Evolutionary conservation across 129 eudicot genomes (phyloP).

Genomic region (Smallanthus sonchifolius): DNA sequence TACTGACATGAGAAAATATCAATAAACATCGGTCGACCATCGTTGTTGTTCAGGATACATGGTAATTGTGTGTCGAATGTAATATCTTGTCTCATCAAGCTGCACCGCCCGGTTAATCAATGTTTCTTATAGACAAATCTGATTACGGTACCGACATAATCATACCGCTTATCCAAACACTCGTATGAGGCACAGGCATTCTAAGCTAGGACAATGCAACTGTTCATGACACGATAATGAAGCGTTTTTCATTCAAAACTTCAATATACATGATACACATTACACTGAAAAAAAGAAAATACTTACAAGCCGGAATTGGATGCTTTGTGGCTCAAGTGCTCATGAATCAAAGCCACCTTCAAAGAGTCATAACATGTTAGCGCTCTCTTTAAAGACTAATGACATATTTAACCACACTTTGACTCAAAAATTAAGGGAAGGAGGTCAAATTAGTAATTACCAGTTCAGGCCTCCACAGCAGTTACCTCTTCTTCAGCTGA

Average conservation of each 20-base stretch:
- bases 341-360: conserved; percentile 6
- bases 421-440: conserved; percentile 9
- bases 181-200: no score
- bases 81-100: no score
- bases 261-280: conserved; percentile 4
- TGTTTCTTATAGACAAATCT: no score
- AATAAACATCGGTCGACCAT: no score
- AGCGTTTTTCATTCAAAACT: conserved; percentile 12
- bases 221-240: not conserved
- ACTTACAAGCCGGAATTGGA: conserved; percentile 21
- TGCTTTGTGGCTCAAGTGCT: conserved; percentile 1
- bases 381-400: conserved; percentile 5
- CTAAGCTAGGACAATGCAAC: no score
- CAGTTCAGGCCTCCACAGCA: conserved; percentile 54
- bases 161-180: no score
- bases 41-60: no score
- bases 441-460: conserved; percentile 12
- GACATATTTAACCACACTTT: not conserved
- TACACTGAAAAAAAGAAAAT: not conserved
- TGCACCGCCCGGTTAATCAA: no score
- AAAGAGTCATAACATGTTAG: conserved; percentile 3
- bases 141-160: no score
- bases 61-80: no score
- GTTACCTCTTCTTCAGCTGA: conserved; percentile 43
- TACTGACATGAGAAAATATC: no score